These are phyloP conservation scores for Actinomortierella ambigua DNA, from an alignment of 371 early-diverging fungal genomes.

Conservation along the genomic window DNA sequence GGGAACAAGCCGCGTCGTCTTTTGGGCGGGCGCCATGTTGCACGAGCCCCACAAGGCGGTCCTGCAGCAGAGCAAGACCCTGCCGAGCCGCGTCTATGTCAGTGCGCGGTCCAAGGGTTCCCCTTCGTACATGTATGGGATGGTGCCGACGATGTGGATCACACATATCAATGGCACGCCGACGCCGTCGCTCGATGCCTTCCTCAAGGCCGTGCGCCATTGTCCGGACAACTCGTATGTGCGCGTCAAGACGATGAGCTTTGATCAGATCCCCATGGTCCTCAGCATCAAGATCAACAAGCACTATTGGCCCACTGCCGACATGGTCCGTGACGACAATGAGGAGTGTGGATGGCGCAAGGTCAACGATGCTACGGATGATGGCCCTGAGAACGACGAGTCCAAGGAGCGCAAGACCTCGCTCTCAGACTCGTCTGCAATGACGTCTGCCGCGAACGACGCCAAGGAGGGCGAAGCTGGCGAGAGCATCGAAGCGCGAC, in stretches of 20 bases:
- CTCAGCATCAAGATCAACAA: constrained; percentile 79
- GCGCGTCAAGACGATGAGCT: constrained; percentile 82
- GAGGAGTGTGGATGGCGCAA: constrained; percentile 64
- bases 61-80: constrained; percentile 72
- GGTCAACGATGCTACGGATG: constrained; percentile 20
- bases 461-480: too few species aligned
- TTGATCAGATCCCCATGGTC: constrained; percentile 81
- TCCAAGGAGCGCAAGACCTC: too few species aligned
- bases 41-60: constrained; percentile 88
- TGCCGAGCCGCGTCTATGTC: constrained; percentile 79
- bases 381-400: background rate
- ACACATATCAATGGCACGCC: constrained; percentile 69
- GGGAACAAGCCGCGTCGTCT: constrained; percentile 67
- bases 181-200: constrained; percentile 68
- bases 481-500: too few species aligned
- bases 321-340: constrained; percentile 57
- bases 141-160: constrained; percentile 84
- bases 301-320: constrained; percentile 78
- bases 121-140: constrained; percentile 83
- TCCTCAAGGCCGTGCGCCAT: constrained; percentile 67
- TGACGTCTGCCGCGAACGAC: too few species aligned
- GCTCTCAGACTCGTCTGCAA: too few species aligned
- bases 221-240: constrained; percentile 76
- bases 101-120: constrained; percentile 75
- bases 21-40: constrained; percentile 76